Evolutionary conservation across 768 basidiomycete species (phyloP).

Genomic region (Lepiota venenata): DNA sequence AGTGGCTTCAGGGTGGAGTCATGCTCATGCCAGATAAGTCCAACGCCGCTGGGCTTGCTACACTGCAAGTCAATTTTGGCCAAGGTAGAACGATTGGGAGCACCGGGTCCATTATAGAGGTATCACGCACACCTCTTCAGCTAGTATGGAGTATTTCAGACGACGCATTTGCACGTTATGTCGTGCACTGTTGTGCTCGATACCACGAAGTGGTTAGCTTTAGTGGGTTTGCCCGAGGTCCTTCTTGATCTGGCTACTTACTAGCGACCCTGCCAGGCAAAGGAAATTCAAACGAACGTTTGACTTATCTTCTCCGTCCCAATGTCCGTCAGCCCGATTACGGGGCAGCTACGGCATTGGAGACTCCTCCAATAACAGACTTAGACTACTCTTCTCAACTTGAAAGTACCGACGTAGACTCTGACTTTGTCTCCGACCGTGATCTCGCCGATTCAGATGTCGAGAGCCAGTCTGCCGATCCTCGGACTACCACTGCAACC

Average conservation of each 20-base stretch:
- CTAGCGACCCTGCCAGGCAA: slow-evolving; percentile 40
- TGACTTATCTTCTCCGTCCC: slow-evolving; percentile 80
- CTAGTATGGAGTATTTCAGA: slow-evolving; percentile 72
- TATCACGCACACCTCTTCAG: slow-evolving; percentile 60
- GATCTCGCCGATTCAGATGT: slow-evolving; percentile 43
- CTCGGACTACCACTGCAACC: slow-evolving; percentile 23
- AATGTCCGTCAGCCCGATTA: slow-evolving; percentile 63
- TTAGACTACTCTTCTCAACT: slow-evolving; percentile 51
- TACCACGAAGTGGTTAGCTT: slow-evolving; percentile 80
- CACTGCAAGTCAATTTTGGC: slow-evolving; percentile 13
- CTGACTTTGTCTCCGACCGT: slow-evolving; percentile 48
- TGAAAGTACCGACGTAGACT: slow-evolving; percentile 42
- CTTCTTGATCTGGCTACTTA: background rate
- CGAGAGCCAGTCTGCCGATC: slow-evolving; percentile 35
- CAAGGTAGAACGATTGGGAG: slow-evolving; percentile 47
- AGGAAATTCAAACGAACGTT: slow-evolving; percentile 52
- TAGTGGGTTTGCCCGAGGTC: slow-evolving; percentile 46
- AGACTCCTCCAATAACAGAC: slow-evolving; percentile 76
- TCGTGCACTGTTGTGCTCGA: slow-evolving; percentile 80
- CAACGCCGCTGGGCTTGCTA: slow-evolving; percentile 13
- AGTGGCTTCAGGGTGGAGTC: slow-evolving; percentile 64
- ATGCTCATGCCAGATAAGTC: slow-evolving; percentile 47
- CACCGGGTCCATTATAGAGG: slow-evolving; percentile 56
- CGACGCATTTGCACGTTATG: slow-evolving; percentile 74
- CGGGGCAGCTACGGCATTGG: slow-evolving; percentile 37